Evolutionary conservation across 805 yeast species (phyloP).

Genomic region (Saturnispora zaruensis): DNA sequence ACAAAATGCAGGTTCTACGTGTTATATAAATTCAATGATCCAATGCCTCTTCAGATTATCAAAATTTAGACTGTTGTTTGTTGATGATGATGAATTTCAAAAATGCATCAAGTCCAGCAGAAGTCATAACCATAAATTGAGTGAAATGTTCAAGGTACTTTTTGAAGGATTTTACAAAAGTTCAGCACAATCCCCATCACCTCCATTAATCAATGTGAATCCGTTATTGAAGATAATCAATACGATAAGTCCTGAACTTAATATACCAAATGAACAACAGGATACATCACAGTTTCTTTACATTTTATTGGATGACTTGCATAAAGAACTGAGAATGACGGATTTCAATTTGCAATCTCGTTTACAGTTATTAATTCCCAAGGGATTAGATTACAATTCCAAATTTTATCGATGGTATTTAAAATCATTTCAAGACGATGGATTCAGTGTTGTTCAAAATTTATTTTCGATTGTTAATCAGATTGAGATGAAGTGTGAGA

Average conservation of each 20-base stretch:
- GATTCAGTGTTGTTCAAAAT: slow-evolving; percentile 58
- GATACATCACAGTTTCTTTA: slow-evolving; percentile 73
- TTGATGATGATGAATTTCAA: slow-evolving; percentile 27
- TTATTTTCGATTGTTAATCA: slow-evolving; percentile 69
- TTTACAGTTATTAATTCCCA: slow-evolving; percentile 17
- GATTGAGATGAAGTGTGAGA: slow-evolving; percentile 50
- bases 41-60: slow-evolving; percentile 57
- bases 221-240: slow-evolving; percentile 42
- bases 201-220: slow-evolving; percentile 52
- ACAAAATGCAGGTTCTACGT: slow-evolving; percentile 61
- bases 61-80: slow-evolving; percentile 41
- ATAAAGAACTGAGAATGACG: slow-evolving; percentile 45
- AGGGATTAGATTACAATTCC: slow-evolving; percentile 31
- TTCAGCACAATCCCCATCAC: slow-evolving; percentile 38
- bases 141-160: slow-evolving; percentile 45
- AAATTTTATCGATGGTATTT: slow-evolving; percentile 48
- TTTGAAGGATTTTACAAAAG: slow-evolving; percentile 43
- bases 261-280: slow-evolving; percentile 69
- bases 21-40: slow-evolving; percentile 67
- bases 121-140: slow-evolving; percentile 15
- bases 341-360: slow-evolving; percentile 19
- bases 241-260: slow-evolving; percentile 53
- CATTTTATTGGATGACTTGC: slow-evolving; percentile 57
- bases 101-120: slow-evolving; percentile 9
- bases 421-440: slow-evolving; percentile 42